phyloP scores from a whole-genome alignment of 257 asterid genomes.

The Lycium barbarum region DNA sequence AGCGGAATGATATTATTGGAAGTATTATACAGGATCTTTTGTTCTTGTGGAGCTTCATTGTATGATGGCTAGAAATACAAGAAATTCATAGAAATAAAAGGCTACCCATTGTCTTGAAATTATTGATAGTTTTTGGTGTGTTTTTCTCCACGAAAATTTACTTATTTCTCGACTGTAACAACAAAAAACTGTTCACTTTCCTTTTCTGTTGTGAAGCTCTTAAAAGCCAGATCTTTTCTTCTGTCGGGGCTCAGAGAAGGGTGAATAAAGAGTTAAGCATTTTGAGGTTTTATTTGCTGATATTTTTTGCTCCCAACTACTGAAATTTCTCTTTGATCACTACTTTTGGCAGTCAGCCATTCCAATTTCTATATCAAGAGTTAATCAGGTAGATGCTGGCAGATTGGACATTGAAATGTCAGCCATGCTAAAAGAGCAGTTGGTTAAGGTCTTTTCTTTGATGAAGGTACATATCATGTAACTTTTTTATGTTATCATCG shows the following conservation, averaged over 20 bases:
- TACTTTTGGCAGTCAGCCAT: slow-evolving; percentile 60
- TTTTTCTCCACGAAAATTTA: background rate
- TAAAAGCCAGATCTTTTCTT: background rate
- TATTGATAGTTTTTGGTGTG: background rate
- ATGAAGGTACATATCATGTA: slow-evolving; percentile 72
- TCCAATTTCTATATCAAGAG: slow-evolving; percentile 90
- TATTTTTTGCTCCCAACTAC: background rate
- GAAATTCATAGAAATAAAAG: background rate
- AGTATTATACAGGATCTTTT: background rate
- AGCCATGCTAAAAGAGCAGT: slow-evolving; percentile 93
- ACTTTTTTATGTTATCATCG: slow-evolving; percentile 31
- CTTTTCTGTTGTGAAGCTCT: background rate
- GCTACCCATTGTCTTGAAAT: background rate
- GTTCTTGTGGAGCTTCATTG: background rate
- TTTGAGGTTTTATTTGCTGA: slow-evolving; percentile 27
- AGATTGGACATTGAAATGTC: slow-evolving; percentile 96
- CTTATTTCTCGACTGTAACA: slow-evolving; percentile 3
- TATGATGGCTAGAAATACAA: background rate
- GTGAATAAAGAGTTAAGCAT: background rate
- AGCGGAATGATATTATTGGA: background rate
- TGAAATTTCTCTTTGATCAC: slow-evolving; percentile 15
- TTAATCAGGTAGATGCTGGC: slow-evolving; percentile 86
- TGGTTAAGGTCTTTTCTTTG: slow-evolving; percentile 83
- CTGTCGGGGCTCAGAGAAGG: background rate
- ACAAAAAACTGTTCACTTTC: background rate